Percentiles rank a stretch among this genome's conserved stretches.
These are phyloP conservation scores for Sorghum bicolor DNA, from an alignment of 176 grass and related monocot genomes.

Conservation along the genomic window Sorghum_bicolor_NCBIv3 NC_012875.2:57474001-57474500, in stretches of 20 bases:
- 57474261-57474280: slow-evolving; percentile 25
- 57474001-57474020: slow-evolving; percentile 17
- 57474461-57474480: slow-evolving; percentile 33
- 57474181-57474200: slow-evolving; percentile 46
- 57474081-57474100: slow-evolving; percentile 5
- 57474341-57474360: slow-evolving; percentile 30
- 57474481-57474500: slow-evolving; percentile 39
- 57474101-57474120: background rate
- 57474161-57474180: slow-evolving; percentile 26
- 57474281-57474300: background rate
- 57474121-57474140: slow-evolving; percentile 4
- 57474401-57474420: slow-evolving; percentile 20
- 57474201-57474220: slow-evolving; percentile 47
- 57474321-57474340: slow-evolving; percentile 33
- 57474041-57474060: slow-evolving; percentile 32
- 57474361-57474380: slow-evolving; percentile 41
- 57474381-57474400: slow-evolving; percentile 51
- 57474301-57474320: slow-evolving; percentile 31
- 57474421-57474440: slow-evolving; percentile 42
- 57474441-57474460: slow-evolving; percentile 25
- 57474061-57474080: slow-evolving; percentile 1
- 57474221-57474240: slow-evolving; percentile 35
- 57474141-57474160: slow-evolving; percentile 5
- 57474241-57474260: slow-evolving; percentile 29
- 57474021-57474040: slow-evolving; percentile 16